These are phyloP conservation scores for Wickerhamiella dianesei DNA, from an alignment of 805 yeast species.

Conservation along the genomic window DNA sequence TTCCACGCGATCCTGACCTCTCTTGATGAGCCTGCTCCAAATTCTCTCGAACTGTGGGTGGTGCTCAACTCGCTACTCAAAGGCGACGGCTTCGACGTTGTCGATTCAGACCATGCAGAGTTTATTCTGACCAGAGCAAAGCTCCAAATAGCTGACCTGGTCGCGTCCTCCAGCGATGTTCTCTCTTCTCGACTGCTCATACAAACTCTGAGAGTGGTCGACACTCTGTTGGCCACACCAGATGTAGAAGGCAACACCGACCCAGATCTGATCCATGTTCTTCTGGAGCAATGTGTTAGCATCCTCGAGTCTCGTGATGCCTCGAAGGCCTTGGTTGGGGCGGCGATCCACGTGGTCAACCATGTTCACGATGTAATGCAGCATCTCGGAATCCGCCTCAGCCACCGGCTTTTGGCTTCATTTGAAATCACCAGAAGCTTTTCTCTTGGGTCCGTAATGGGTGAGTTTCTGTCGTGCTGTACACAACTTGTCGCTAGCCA, in stretches of 20 bases:
- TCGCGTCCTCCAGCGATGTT: constrained; percentile 2
- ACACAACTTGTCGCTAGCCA: constrained; percentile 1
- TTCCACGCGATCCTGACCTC: background rate
- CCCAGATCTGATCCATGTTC: background rate
- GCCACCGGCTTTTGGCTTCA: background rate
- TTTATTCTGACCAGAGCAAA: background rate
- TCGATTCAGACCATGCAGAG: background rate
- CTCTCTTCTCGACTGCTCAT: constrained; percentile 11
- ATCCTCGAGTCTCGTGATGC: constrained; percentile 3
- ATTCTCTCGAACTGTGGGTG: background rate
- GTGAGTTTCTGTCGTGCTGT: constrained; percentile 1
- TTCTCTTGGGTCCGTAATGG: constrained; percentile 1
- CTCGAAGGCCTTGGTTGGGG: constrained; percentile 13
- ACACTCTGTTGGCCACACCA: constrained; percentile 6
- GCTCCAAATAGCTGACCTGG: background rate
- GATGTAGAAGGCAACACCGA: background rate
- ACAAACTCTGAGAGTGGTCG: constrained; percentile 14
- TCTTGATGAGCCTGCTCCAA: background rate
- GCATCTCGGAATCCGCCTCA: background rate
- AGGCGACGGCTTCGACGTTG: background rate
- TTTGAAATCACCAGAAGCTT: constrained; percentile 1
- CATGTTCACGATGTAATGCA: background rate
- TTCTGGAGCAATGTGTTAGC: constrained; percentile 7
- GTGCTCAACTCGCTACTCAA: background rate
- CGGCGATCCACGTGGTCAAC: constrained; percentile 8